Base-by-base conservation (phyloP, 2,329 filamentous ascomycete species). In the Akanthomyces uredinophilus region DNA sequence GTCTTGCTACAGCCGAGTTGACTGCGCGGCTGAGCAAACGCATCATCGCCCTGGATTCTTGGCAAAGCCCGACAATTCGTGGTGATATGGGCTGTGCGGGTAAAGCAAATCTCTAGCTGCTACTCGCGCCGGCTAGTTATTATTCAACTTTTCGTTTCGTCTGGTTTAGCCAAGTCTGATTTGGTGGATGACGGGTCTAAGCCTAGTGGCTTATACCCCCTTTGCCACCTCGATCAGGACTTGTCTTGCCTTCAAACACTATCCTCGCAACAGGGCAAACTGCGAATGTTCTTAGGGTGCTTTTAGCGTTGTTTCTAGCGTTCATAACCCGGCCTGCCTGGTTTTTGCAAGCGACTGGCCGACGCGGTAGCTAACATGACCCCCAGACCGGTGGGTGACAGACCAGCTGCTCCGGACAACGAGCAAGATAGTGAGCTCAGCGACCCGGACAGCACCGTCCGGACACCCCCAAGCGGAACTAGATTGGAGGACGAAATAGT, bases 361-460 rank as follows among this genome's bases (percentile, higher is more conserved):
- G 11, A 46, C 7, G 4, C 11, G 11, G 11, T 35, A n/a, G 37
- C 56, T 59, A 51, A 59, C n/a, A 49, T 44, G 37, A 32, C 37
- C 5, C 32, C 10, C 27, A 62, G 60, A 24, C 52, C 29, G 6
- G 3, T 43, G 35, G n/a, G 10, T 44, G 27, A 74, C 78, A 52
- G 27, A n/a, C 43, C 46, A 27, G 55, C 41, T 35, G 43, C 29
- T 53, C 14, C 43, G 37, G 54, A 59, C 39, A 76, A 73, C 41
- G 75, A 78, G 20, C 71, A 68, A 44, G 73, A 75, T 41, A 76
- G 74, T 64, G 79, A 81, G 27, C 73, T 83, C 16, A 82, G 79
- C 59, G 74, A 76, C 32, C 74, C 73, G 7, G 70, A 68, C 24
- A 75, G 72, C 66, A 73, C 68, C 63, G 68, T 72, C 35, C 67